These are phyloP conservation scores for Hypsizygus marmoreus DNA, from an alignment of 768 basidiomycete genomes.

Conservation along the genomic window DNA sequence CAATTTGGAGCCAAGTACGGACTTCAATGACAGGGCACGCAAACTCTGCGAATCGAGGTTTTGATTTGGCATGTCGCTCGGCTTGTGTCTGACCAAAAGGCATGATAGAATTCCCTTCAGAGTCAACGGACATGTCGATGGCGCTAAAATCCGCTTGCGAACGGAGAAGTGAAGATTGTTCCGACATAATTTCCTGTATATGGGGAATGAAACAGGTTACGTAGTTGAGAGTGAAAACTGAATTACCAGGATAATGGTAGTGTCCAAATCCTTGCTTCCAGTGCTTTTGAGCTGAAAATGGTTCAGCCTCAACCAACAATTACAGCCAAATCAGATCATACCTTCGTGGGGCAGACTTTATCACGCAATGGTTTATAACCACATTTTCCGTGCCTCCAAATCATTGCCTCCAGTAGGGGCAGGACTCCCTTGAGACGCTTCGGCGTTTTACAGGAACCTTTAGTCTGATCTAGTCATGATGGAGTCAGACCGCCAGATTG, in stretches of 20 bases:
- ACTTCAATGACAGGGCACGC: constrained; percentile 69
- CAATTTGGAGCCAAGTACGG: constrained; percentile 9
- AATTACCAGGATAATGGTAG: constrained; percentile 62
- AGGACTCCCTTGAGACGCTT: constrained; percentile 64
- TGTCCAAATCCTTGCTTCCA: constrained; percentile 51
- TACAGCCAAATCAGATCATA: constrained; percentile 23
- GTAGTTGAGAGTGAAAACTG: not conserved
- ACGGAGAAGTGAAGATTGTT: constrained; percentile 54
- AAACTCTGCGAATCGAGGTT: constrained; percentile 82
- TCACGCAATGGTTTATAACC: constrained; percentile 67
- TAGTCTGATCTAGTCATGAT: constrained; percentile 19
- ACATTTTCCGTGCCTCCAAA: constrained; percentile 70
- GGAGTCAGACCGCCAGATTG: constrained; percentile 1
- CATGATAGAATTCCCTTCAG: constrained; percentile 47
- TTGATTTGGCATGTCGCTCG: constrained; percentile 43
- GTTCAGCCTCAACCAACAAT: not conserved
- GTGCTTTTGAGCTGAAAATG: constrained; percentile 37
- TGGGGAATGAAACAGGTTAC: constrained; percentile 1
- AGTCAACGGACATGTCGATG: constrained; percentile 53
- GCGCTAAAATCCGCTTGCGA: constrained; percentile 49
- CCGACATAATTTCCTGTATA: constrained; percentile 74
- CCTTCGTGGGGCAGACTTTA: constrained; percentile 78
- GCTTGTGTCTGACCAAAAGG: constrained; percentile 51
- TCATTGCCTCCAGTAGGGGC: constrained; percentile 55
- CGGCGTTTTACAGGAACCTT: constrained; percentile 68